Evolutionary conservation across 2,329 filamentous ascomycete genomes (phyloP).

Genomic region (Ophiobolus disseminans): DNA sequence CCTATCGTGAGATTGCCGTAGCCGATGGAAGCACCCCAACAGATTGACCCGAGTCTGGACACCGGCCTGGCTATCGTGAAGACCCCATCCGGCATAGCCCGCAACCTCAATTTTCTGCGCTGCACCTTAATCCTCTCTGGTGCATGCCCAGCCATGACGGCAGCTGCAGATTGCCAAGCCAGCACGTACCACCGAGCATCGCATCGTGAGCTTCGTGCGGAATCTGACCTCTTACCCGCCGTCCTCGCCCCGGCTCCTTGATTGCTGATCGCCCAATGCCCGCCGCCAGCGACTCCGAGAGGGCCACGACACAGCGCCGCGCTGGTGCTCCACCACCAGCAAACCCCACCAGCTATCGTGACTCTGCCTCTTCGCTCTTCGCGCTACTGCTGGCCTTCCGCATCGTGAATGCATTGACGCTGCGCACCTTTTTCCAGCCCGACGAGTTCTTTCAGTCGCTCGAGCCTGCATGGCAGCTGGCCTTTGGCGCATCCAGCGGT

Average conservation of each 20-base stretch:
- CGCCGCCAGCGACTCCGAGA: conserved; percentile 34
- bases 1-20: conserved; percentile 18
- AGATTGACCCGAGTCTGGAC: conserved; percentile 31
- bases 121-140: conserved; percentile 24
- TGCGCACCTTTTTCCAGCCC: conserved; percentile 94
- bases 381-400: conserved; percentile 69
- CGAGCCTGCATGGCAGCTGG: conserved; percentile 90
- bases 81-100: conserved; percentile 39
- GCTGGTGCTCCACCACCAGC: conserved; percentile 29
- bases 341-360: conserved; percentile 39
- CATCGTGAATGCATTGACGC: conserved; percentile 76
- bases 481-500: conserved; percentile 77
- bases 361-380: conserved; percentile 37
- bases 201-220: conserved; percentile 30
- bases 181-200: conserved; percentile 16
- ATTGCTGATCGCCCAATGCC: conserved; percentile 41
- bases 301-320: conserved; percentile 37
- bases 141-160: conserved; percentile 27
- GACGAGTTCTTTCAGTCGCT: conserved; percentile 97
- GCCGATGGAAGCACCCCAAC: conserved; percentile 18
- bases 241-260: conserved; percentile 22
- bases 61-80: conserved; percentile 43
- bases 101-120: conserved; percentile 35
- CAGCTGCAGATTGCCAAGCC: conserved; percentile 30
- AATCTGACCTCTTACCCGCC: conserved; percentile 26